Percentiles rank a stretch among this genome's conserved stretches.
Conservation (phyloP, 805 yeast genomes). For the Maudiozyma turicensis region DNA sequence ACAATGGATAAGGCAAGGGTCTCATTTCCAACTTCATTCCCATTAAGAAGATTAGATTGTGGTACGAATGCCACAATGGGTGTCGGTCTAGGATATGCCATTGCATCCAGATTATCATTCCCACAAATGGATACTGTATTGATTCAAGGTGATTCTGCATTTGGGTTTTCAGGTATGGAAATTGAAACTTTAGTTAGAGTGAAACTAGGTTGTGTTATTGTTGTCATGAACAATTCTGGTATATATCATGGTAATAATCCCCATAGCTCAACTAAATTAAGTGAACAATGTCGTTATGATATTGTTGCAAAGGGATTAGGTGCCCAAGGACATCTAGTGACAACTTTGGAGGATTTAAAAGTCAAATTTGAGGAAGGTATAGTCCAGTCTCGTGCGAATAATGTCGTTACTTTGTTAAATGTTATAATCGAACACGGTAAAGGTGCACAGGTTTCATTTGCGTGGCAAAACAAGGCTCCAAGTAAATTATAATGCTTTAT, state of each 20-base stretch:
- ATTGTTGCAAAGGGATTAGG: conserved; percentile 47
- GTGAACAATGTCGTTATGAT: conserved; percentile 49
- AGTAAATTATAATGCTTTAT: not conserved
- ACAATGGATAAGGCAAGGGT: conserved; percentile 65
- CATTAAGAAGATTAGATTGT: conserved; percentile 54
- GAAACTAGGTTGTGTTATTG: conserved; percentile 42
- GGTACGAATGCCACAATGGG: conserved; percentile 80
- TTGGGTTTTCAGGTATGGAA: conserved; percentile 67
- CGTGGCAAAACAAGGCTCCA: conserved; percentile 49
- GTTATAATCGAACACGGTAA: conserved; percentile 54
- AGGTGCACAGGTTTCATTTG: conserved; percentile 47
- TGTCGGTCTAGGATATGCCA: conserved; percentile 59
- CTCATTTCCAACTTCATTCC: conserved; percentile 43
- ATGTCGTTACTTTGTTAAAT: conserved; percentile 41
- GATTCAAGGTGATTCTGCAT: conserved; percentile 69
- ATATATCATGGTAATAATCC: conserved; percentile 50
- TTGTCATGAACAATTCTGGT: conserved; percentile 68
- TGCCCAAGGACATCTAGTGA: conserved; percentile 41
- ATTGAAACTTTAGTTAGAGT: conserved; percentile 58
- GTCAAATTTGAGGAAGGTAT: conserved; percentile 31
- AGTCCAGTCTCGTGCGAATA: conserved; percentile 16
- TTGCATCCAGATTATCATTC: conserved; percentile 44
- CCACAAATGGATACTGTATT: conserved; percentile 42
- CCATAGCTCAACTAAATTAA: conserved; percentile 42
- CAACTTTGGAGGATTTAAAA: conserved; percentile 33